Percentiles rank a stretch among this genome's conserved stretches.
Conservation (phyloP, 176 grass and related monocot genomes). For the Oryza meyeriana region DNA sequence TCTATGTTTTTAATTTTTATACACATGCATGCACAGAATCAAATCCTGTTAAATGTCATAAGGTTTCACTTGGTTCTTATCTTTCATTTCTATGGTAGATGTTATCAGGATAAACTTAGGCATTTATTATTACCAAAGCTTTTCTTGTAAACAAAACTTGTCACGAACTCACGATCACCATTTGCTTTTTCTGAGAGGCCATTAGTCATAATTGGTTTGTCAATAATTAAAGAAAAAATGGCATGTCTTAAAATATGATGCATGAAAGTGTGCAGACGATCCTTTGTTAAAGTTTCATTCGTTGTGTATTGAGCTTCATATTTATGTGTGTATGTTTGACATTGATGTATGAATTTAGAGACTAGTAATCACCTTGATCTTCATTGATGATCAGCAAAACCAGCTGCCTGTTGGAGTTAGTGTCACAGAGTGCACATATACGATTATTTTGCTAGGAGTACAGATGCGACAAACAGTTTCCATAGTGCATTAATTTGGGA, state of each 20-base stretch:
- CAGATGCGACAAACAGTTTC: neutral
- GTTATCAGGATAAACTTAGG: neutral
- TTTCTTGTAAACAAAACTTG: neutral
- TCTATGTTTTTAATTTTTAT: neutral
- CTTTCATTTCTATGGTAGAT: neutral
- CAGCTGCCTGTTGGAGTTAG: neutral
- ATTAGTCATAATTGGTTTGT: neutral
- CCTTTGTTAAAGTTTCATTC: neutral
- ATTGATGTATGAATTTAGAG: neutral
- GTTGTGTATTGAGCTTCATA: neutral
- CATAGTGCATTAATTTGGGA: slow-evolving; percentile 18
- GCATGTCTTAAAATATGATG: neutral
- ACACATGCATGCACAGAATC: neutral
- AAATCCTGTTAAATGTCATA: neutral
- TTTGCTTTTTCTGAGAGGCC: neutral
- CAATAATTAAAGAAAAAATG: neutral
- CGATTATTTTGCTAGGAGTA: neutral
- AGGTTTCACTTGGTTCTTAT: slow-evolving; percentile 5
- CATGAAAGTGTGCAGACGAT: neutral
- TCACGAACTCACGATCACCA: neutral
- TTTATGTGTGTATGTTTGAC: slow-evolving; percentile 11
- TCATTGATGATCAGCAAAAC: neutral
- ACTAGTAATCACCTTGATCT: neutral
- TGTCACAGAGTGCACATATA: neutral
- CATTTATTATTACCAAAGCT: slow-evolving; percentile 6